Evolutionary conservation across 306 rosid species (phyloP).

Genomic region (Prunus dulcis): DNA sequence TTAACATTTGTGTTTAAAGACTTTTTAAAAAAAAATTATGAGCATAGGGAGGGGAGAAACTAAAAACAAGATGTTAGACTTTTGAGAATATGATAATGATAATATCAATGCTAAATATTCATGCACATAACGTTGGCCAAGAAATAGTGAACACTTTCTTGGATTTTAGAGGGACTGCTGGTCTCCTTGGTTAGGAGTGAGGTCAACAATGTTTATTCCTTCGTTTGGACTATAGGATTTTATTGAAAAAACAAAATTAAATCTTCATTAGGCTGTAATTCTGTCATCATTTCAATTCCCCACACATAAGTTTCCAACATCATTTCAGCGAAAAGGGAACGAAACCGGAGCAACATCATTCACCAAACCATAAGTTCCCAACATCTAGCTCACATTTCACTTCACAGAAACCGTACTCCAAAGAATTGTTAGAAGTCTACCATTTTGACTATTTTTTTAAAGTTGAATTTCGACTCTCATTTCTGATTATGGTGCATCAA

Average conservation of each 20-base stretch:
- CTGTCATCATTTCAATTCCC: not conserved
- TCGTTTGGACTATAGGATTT: not conserved
- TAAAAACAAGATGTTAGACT: not conserved
- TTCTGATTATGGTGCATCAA: not conserved
- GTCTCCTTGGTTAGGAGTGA: not conserved
- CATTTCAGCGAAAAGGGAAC: not conserved
- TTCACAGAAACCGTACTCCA: not conserved
- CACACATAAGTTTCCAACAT: not conserved
- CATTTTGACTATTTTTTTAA: not conserved
- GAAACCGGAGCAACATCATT: too few species aligned
- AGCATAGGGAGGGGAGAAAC: not conserved
- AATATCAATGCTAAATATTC: constrained; percentile 5
- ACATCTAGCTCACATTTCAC: not conserved
- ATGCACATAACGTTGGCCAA: not conserved
- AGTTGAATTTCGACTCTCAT: not conserved
- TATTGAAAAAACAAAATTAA: not conserved
- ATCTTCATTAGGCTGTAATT: not conserved
- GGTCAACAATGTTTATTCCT: not conserved
- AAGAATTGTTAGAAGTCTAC: not conserved
- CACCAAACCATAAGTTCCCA: not conserved
- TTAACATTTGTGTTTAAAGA: too few species aligned
- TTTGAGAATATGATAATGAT: not conserved
- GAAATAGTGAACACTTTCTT: not conserved
- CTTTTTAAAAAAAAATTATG: not conserved
- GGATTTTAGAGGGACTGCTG: not conserved